phyloP scores from a whole-genome alignment of 1,284 basidiomycete species.

The Filobasidium uniguttulatum region DNA sequence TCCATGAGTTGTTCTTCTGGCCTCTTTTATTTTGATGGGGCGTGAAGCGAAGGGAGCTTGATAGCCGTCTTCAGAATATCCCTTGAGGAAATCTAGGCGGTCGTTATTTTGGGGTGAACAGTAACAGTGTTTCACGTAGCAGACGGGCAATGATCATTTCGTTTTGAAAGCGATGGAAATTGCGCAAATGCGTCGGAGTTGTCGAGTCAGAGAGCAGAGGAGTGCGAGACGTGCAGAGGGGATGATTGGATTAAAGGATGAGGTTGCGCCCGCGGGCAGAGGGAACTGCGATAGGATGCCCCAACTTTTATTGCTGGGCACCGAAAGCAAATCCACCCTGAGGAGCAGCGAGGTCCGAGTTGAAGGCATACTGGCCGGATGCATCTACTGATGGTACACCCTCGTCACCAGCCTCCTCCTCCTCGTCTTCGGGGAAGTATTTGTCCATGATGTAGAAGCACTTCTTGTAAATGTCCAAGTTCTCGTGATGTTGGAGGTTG shows the following conservation, averaged over 20 bases:
- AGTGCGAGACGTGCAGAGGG: no score
- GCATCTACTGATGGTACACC: conserved; percentile 72
- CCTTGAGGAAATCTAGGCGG: no score
- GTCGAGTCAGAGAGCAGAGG: neutral
- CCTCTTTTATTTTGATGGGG: no score
- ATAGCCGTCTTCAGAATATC: no score
- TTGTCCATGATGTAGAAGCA: conserved; percentile 99
- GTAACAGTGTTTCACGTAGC: neutral
- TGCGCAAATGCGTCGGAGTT: neutral
- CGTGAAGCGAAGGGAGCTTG: no score
- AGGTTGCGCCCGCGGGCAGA: no score
- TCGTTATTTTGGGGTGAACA: conserved; percentile 1
- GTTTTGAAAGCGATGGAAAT: conserved; percentile 4
- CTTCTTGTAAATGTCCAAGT: conserved; percentile 98
- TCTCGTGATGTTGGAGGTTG: conserved; percentile 98
- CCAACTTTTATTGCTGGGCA: conserved; percentile 4
- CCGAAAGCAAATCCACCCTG: conserved; percentile 90
- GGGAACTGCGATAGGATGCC: neutral
- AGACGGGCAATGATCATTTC: conserved; percentile 3
- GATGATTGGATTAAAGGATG: no score
- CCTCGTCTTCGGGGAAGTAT: conserved; percentile 61
- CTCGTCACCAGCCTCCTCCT: conserved; percentile 49
- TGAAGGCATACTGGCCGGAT: conserved; percentile 70
- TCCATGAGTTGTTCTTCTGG: no score
- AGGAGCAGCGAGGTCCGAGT: conserved; percentile 54